Base-by-base conservation (phyloP, 164 flowering plant genomes). In the Magnolia officinalis region DNA sequence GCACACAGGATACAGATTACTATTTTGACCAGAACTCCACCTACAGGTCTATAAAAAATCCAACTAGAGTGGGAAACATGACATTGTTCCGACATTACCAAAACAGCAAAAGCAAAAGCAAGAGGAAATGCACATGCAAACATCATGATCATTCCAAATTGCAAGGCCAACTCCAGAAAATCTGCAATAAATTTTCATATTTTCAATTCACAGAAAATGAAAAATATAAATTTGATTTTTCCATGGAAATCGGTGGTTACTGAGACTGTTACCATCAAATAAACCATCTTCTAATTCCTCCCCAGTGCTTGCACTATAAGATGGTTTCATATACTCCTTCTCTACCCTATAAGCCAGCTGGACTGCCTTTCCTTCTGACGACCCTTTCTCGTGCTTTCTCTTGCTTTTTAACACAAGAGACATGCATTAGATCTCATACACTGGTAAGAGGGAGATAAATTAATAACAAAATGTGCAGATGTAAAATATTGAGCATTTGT, bases 141-240 rank as follows among this genome's bases (percentile, higher is more conserved):
- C 99, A 96, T 93, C 99, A 96, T 92, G 76, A 94, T 88, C 97
- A 92, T 90, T 75, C 99, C 99, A 84, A 96, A 96, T 80, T 96
- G 98, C 83, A 96, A 81, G 1, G 94, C 90, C 86, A 96, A 76
- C 83, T 91, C 95, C 82, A 96, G 80, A 75, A 89, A 92, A 75
- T 94, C 99, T 95, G 92, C 89, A 84, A 16, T 55, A 6, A 14
- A 77, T 10, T 7, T 63, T 51, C 52, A 13, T 16, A 37, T 21
- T 21, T 67, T 61, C n/a, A 51, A 63, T 75, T 31, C 66, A 76
- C 45, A 37, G 45, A 37, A 55, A 0, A 10, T 13, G 8, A 49
- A 10, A 26, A 18, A 73, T 29, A 52, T 31, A 20, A 14, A 37
- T 11, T 26, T 63, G 23, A 45, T 45, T 72, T 3, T 8, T 21